phyloP scores from a whole-genome alignment of 2,329 filamentous ascomycete genomes.

The Stachybotrys chartarum region DNA sequence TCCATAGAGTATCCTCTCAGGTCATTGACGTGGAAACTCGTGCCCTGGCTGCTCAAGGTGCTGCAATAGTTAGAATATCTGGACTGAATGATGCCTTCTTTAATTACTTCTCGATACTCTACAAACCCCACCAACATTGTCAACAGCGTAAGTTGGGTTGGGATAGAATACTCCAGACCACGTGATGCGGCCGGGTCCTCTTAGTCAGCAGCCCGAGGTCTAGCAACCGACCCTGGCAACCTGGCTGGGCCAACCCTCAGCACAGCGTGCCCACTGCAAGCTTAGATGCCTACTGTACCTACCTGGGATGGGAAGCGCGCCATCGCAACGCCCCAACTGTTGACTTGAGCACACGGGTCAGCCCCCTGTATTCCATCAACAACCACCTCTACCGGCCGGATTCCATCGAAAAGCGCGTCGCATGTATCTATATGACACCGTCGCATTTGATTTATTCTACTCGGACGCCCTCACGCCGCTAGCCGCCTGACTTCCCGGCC shows the following conservation, averaged over 20 bases:
- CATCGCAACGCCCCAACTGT: conserved; percentile 12
- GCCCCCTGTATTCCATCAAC: conserved; percentile 17
- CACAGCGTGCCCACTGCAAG: background rate
- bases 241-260: background rate
- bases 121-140: too few relatives aligned
- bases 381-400: conserved; percentile 11
- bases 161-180: too few relatives aligned
- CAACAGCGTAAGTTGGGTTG: too few relatives aligned
- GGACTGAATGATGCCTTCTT: too few relatives aligned
- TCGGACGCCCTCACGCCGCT: background rate
- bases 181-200: too few relatives aligned
- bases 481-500: conserved; percentile 3
- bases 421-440: conserved; percentile 5
- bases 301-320: background rate
- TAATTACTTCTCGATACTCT: too few relatives aligned
- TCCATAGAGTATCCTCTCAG: too few relatives aligned
- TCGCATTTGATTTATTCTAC: conserved; percentile 9
- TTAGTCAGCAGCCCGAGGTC: too few relatives aligned
- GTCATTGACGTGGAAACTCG: too few relatives aligned
- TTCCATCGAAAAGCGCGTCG: conserved; percentile 23
- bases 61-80: too few relatives aligned
- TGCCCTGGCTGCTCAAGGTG: too few relatives aligned
- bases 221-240: too few relatives aligned
- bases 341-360: conserved; percentile 10
- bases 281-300: conserved; percentile 7